Conservation (phyloP, 768 basidiomycete species). For the Podaxis rugospora region DNA sequence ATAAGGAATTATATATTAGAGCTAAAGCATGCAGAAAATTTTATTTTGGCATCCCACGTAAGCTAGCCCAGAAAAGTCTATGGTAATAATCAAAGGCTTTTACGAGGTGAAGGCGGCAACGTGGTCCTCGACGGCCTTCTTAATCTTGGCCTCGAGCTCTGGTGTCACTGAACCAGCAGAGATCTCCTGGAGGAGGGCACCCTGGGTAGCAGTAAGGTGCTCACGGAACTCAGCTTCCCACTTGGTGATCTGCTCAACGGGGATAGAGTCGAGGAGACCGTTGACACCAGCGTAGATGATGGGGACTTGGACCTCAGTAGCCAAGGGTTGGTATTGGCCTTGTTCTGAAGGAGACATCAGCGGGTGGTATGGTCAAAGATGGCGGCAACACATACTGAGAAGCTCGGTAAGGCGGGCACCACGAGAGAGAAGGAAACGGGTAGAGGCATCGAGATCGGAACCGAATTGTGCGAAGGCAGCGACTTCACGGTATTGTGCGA, state of each 20-base stretch:
- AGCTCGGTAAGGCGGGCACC: constrained; percentile 98
- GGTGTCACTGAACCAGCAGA: constrained; percentile 77
- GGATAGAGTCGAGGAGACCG: constrained; percentile 96
- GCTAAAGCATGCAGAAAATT: constrained; percentile 16
- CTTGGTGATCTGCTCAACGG: constrained; percentile 89
- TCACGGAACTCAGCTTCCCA: constrained; percentile 93
- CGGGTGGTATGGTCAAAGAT: background rate
- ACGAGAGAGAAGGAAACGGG: constrained; percentile 96
- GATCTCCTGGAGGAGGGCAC: constrained; percentile 79
- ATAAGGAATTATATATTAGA: constrained; percentile 12
- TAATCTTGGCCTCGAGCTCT: constrained; percentile 91
- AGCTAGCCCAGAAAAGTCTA: constrained; percentile 19
- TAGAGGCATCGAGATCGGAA: constrained; percentile 99
- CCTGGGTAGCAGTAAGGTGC: constrained; percentile 74
- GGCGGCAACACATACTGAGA: constrained; percentile 53
- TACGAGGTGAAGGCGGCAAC: constrained; percentile 73
- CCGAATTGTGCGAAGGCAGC: constrained; percentile 99
- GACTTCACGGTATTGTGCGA: constrained; percentile 99
- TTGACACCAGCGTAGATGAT: constrained; percentile 99
- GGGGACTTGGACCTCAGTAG: constrained; percentile 96
- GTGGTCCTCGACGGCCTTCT: constrained; percentile 90
- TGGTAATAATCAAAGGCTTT: constrained; percentile 26
- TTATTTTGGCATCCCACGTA: constrained; percentile 28
- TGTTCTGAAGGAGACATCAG: constrained; percentile 60
- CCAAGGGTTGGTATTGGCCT: constrained; percentile 94